These are phyloP conservation scores for Klebsormidium nitens DNA, from an alignment of 139 green algal species.

Conservation along the genomic window DNA sequence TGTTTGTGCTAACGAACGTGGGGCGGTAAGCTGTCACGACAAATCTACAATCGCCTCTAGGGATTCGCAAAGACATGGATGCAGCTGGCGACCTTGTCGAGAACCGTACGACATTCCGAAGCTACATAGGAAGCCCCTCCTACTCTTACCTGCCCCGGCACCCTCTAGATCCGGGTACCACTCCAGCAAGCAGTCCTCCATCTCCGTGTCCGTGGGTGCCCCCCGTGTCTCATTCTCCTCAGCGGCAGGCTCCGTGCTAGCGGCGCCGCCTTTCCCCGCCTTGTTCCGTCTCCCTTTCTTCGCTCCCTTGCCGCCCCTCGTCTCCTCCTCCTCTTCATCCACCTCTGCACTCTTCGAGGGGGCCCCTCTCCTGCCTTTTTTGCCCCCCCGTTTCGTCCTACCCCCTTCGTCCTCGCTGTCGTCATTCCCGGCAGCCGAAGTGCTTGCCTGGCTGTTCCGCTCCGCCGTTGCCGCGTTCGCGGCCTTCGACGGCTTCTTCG, in stretches of 20 bases:
- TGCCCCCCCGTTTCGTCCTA: no score
- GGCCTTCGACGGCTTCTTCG: no score
- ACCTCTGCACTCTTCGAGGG: no score
- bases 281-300: slow-evolving; percentile 6
- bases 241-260: neutral
- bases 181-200: slow-evolving; percentile 14
- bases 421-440: no score
- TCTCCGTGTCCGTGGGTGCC: neutral
- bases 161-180: slow-evolving; percentile 26
- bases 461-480: no score
- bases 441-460: no score
- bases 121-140: neutral
- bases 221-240: neutral
- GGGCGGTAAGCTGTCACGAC: slow-evolving; percentile 2
- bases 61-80: neutral
- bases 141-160: neutral
- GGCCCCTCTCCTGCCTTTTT: no score
- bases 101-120: neutral
- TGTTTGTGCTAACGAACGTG: no score
- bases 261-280: neutral
- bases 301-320: slow-evolving; percentile 1
- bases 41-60: slow-evolving; percentile 5
- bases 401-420: no score
- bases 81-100: neutral
- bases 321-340: no score